Evolutionary conservation across 805 yeast genomes (phyloP), one percentile per base, ranked within the genome.

Genomic region (Jamesozyma lodderae): DNA sequence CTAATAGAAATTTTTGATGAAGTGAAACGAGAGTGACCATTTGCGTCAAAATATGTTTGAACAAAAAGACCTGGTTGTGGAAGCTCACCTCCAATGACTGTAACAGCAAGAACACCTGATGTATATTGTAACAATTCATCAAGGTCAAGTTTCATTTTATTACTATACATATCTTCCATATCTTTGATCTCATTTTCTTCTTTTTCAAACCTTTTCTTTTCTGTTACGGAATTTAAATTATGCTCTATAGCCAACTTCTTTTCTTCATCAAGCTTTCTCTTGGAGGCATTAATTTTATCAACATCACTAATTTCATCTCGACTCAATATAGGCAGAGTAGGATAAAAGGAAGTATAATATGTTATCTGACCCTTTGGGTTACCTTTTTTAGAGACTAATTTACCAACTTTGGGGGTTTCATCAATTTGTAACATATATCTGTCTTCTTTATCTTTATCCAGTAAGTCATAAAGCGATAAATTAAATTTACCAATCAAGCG

Each of bases 401-500:
- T 71, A 34, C 79, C 78, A 6, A 67, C 68, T 51, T 79, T 72
- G 41, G 69, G 62, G 37, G 73, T 73, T 8, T 69, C 66, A 42
- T 77, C 77, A 31, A 70, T 62, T 41, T 74, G 66, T 50, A 77
- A 81, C 41, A 73, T 62, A 45, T 75, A 76, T 40, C 69, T 64
- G 35, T 81, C 94, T 42, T 79, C 67, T 16, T 59, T 60, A 39
- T 66, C 67, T 53, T 72, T 77, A 46, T 73, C 72, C 53, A 87
- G 74, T 46, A 83, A 63, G 18, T 77, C 81, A 35, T 68, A 64
- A 43, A 81, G 66, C 48, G 75, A 72, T 18, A 88, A 64, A 48
- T 77, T 78, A 63, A 83, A 79, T 2, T 80, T 72, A 27, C 97
- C 97, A 36, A 90, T 67, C 2, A 92, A 74, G 47, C 94, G 73